Percentiles rank a stretch among this genome's conserved stretches.
phyloP scores from a whole-genome alignment of 129 eudicot species.

The Silybum marianum region DNA sequence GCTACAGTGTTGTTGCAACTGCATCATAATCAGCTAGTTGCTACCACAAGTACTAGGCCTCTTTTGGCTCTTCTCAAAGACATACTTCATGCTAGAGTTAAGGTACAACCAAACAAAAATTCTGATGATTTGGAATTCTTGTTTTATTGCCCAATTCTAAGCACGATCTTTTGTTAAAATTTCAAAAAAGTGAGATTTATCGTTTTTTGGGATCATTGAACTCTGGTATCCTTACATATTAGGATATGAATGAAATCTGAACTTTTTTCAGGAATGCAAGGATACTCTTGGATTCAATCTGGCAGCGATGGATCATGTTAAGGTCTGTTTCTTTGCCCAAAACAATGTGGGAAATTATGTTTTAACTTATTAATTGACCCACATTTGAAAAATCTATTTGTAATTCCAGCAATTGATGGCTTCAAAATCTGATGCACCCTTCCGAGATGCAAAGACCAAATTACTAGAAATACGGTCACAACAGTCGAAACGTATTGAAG shows the following conservation, averaged over 20 bases:
- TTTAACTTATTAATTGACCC: background rate
- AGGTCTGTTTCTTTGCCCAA: conserved; percentile 48
- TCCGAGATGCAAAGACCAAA: conserved; percentile 74
- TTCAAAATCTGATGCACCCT: conserved; percentile 81
- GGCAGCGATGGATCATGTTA: conserved; percentile 95
- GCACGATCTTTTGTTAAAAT: background rate
- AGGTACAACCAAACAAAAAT: conserved; percentile 46
- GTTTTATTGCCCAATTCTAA: background rate
- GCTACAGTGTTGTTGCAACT: conserved; percentile 70
- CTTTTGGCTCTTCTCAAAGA: conserved; percentile 70
- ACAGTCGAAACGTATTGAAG: conserved; percentile 57
- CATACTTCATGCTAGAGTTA: conserved; percentile 79
- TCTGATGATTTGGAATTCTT: background rate
- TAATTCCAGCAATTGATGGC: conserved; percentile 78
- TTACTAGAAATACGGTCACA: conserved; percentile 70
- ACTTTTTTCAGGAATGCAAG: conserved; percentile 73
- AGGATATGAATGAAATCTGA: conserved; percentile 1
- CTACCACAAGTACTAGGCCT: conserved; percentile 76
- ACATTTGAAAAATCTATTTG: background rate
- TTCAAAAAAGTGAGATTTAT: background rate
- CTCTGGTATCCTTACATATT: background rate
- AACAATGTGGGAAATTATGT: background rate
- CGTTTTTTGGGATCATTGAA: background rate
- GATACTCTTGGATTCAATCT: conserved; percentile 88
- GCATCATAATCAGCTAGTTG: conserved; percentile 78